A percentile compares a stretch with the other conserved stretches of the same genome.
These are phyloP conservation scores for Achaetomiella virescens DNA, from an alignment of 495 filamentous ascomycete species.

Conservation along the genomic window DNA sequence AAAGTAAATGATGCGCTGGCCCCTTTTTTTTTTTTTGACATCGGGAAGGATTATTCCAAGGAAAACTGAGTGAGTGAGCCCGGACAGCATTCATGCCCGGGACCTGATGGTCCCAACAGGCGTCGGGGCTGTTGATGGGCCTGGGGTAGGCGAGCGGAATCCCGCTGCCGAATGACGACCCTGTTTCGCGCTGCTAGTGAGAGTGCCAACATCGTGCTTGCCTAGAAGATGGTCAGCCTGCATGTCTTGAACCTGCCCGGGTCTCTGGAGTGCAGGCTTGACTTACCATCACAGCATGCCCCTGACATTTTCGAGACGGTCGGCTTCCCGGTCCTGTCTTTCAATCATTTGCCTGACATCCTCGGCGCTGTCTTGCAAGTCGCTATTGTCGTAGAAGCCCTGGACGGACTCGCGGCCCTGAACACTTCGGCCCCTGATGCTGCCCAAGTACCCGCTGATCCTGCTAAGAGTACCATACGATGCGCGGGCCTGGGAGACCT, in stretches of 20 bases:
- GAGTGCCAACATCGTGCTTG: conserved; percentile 64
- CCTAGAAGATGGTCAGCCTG: conserved; percentile 43
- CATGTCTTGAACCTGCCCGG: not conserved
- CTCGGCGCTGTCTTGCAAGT: conserved; percentile 70
- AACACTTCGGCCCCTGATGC: conserved; percentile 40
- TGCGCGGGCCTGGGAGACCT: conserved; percentile 24
- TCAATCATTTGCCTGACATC: conserved; percentile 72
- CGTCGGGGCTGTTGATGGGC: conserved; percentile 32
- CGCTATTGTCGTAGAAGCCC: conserved; percentile 62
- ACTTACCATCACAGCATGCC: conserved; percentile 92
- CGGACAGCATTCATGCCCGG: conserved; percentile 22
- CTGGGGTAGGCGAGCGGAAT: conserved; percentile 28
- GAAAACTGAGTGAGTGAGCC: conserved; percentile 12
- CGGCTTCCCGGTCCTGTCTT: conserved; percentile 63
- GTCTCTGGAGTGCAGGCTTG: not conserved
- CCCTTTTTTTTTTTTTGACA: conserved; percentile 6
- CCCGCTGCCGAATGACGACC: conserved; percentile 28
- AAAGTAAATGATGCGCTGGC: conserved; percentile 20
- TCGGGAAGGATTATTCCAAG: conserved; percentile 16
- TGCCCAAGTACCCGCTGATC: conserved; percentile 44
- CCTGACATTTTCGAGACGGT: conserved; percentile 88
- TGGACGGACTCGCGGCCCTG: conserved; percentile 30
- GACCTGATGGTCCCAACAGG: conserved; percentile 28
- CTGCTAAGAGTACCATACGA: conserved; percentile 36
- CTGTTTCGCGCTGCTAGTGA: conserved; percentile 40